Evolutionary conservation across 2,329 filamentous ascomycete genomes (phyloP).

Genomic region (Monosporascus sp.): DNA sequence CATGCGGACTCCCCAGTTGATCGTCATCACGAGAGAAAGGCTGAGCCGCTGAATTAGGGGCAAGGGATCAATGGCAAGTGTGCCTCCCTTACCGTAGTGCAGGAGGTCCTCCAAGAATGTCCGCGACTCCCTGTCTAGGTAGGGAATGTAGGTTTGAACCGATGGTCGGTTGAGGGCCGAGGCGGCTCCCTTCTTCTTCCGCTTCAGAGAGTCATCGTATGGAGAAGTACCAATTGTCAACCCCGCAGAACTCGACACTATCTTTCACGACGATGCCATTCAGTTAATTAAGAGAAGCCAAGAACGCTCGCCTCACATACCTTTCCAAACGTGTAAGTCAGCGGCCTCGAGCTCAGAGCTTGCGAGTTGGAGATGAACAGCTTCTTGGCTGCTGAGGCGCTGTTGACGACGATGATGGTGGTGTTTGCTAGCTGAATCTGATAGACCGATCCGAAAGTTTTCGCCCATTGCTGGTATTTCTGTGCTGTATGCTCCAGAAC

Average conservation of each 20-base stretch:
- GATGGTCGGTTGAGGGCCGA: slow-evolving; percentile 73
- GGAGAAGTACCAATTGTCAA: slow-evolving; percentile 81
- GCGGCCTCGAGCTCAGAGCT: slow-evolving; percentile 70
- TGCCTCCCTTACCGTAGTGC: slow-evolving; percentile 56
- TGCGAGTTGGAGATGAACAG: slow-evolving; percentile 78
- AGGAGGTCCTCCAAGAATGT: slow-evolving; percentile 69
- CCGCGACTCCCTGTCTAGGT: slow-evolving; percentile 71
- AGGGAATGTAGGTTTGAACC: slow-evolving; percentile 74
- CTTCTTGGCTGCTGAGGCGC: slow-evolving; percentile 66
- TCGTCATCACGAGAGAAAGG: slow-evolving; percentile 69
- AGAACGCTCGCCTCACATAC: slow-evolving; percentile 32
- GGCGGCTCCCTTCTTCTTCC: slow-evolving; percentile 69
- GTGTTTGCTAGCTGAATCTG: slow-evolving; percentile 65
- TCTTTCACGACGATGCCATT: slow-evolving; percentile 5
- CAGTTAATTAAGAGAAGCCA: not conserved
- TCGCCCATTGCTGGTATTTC: slow-evolving; percentile 48
- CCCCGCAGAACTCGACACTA: slow-evolving; percentile 67
- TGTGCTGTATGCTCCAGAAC: slow-evolving; percentile 51
- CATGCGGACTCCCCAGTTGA: slow-evolving; percentile 77
- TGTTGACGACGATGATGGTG: slow-evolving; percentile 73
- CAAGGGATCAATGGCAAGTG: slow-evolving; percentile 62
- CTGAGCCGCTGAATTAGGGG: slow-evolving; percentile 72
- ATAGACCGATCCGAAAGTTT: slow-evolving; percentile 59
- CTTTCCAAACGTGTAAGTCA: slow-evolving; percentile 74
- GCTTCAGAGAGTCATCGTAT: slow-evolving; percentile 78